These are phyloP conservation scores for Suillus fuscotomentosus DNA, from an alignment of 768 basidiomycete genomes.

Conservation along the genomic window DNA sequence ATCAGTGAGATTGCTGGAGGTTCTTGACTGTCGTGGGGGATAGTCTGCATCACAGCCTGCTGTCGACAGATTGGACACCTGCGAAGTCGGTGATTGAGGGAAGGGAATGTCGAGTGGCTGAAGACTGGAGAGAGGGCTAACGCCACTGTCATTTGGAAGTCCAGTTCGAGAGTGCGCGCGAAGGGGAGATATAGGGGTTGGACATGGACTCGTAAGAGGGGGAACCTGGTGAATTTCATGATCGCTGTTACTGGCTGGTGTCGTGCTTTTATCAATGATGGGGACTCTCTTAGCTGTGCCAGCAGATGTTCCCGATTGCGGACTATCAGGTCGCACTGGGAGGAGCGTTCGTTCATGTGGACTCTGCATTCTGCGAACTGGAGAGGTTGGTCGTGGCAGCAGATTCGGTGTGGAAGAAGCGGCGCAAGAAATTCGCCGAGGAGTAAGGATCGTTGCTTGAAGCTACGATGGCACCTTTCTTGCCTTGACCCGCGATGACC, in stretches of 20 bases:
- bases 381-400: conserved; percentile 34
- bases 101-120: conserved; percentile 25
- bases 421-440: conserved; percentile 35
- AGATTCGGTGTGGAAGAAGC: conserved; percentile 67
- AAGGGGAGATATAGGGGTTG: conserved; percentile 53
- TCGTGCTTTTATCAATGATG: conserved; percentile 12
- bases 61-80: conserved; percentile 29
- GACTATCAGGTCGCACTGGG: conserved; percentile 55
- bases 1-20: conserved; percentile 61
- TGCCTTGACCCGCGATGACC: conserved; percentile 41
- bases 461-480: conserved; percentile 21
- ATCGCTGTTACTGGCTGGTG: conserved; percentile 16
- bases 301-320: conserved; percentile 42
- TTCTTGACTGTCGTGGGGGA: conserved; percentile 58
- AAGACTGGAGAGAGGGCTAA: conserved; percentile 13
- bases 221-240: conserved; percentile 39
- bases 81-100: conserved; percentile 40
- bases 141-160: conserved; percentile 11
- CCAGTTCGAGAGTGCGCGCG: conserved; percentile 36
- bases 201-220: conserved; percentile 29
- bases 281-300: conserved; percentile 30
- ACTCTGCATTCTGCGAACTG: conserved; percentile 46
- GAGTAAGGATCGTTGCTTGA: conserved; percentile 39
- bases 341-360: conserved; percentile 49
- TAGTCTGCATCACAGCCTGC: conserved; percentile 33